These are phyloP conservation scores for Aphanomyces euteiches DNA, from an alignment of 352 stramenopile genomes.

Conservation along the genomic window DNA sequence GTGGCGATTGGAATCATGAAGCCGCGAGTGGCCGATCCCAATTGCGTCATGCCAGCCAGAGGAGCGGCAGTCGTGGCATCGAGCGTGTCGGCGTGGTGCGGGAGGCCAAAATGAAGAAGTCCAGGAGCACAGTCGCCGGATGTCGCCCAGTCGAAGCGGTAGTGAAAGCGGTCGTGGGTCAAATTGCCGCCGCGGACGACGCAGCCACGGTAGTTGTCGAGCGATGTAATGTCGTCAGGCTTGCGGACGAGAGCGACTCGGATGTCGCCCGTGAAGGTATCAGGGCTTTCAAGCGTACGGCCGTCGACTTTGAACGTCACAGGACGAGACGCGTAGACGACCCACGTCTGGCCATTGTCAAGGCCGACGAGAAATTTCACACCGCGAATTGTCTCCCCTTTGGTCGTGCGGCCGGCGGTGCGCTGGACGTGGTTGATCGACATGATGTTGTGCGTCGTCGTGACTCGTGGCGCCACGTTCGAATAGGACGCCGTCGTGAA, in stretches of 20 bases:
- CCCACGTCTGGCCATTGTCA: slow-evolving; percentile 57
- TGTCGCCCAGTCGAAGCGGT: slow-evolving; percentile 48
- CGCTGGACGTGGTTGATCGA: slow-evolving; percentile 43
- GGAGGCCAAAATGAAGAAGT: slow-evolving; percentile 63
- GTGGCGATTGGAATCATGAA: slow-evolving; percentile 47
- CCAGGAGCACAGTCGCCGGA: slow-evolving; percentile 49
- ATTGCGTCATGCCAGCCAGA: slow-evolving; percentile 28
- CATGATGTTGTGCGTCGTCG: slow-evolving; percentile 42
- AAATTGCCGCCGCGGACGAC: slow-evolving; percentile 43
- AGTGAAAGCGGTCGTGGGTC: slow-evolving; percentile 8
- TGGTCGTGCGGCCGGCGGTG: background rate
- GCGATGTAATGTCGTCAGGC: slow-evolving; percentile 33
- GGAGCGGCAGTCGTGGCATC: slow-evolving; percentile 13
- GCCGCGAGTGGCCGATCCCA: slow-evolving; percentile 56
- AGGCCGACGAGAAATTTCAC: slow-evolving; percentile 53
- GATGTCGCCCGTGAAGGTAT: slow-evolving; percentile 6
- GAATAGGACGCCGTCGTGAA: slow-evolving; percentile 52
- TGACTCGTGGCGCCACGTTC: slow-evolving; percentile 42
- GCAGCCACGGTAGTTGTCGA: slow-evolving; percentile 63
- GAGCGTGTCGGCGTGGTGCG: slow-evolving; percentile 57
- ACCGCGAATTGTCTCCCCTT: slow-evolving; percentile 32
- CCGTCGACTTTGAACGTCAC: background rate
- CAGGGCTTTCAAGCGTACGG: background rate
- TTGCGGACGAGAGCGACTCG: slow-evolving; percentile 14
- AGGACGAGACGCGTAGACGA: slow-evolving; percentile 47